Conservation (phyloP, 2,329 filamentous ascomycete genomes). For the Macrophomina pseudophaseolina region DNA sequence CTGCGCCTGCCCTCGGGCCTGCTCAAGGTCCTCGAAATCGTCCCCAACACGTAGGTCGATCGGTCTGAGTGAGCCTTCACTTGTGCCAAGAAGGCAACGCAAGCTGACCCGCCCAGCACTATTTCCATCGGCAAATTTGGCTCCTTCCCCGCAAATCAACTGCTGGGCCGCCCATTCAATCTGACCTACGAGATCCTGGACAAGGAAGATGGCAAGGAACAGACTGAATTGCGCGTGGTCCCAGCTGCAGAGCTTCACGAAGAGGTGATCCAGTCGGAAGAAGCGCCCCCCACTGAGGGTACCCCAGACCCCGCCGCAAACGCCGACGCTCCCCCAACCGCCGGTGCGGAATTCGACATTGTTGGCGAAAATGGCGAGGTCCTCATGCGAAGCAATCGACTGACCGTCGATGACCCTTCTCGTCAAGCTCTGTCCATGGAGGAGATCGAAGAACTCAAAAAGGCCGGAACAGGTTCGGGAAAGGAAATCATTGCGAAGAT, state of each 20-base stretch:
- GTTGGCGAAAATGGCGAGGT: conserved; percentile 55
- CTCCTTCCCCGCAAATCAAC: conserved; percentile 83
- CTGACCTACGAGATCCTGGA: conserved; percentile 90
- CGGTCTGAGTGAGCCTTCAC: conserved; percentile 33
- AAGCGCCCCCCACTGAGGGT: conserved; percentile 31
- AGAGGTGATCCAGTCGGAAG: conserved; percentile 67
- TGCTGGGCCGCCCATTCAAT: conserved; percentile 90
- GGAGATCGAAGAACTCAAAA: conserved; percentile 75
- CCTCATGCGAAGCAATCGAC: conserved; percentile 65
- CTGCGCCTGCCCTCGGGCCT: conserved; percentile 64
- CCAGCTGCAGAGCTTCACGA: conserved; percentile 82
- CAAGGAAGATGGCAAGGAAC: conserved; percentile 64
- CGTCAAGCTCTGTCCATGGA: conserved; percentile 77
- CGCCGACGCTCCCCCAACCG: conserved; percentile 41
- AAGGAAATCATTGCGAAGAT: conserved; percentile 93
- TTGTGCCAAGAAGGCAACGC: neutral
- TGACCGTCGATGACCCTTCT: conserved; percentile 66
- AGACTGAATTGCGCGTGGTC: conserved; percentile 76
- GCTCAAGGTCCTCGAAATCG: conserved; percentile 62
- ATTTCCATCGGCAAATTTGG: conserved; percentile 94
- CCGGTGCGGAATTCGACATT: conserved; percentile 50
- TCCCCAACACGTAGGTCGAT: conserved; percentile 67
- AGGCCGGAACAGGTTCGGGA: conserved; percentile 75
- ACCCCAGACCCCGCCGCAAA: conserved; percentile 47
- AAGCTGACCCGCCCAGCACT: conserved; percentile 59